Conservation (phyloP, 2,329 filamentous ascomycete genomes). For the Penicillium sp. region DNA sequence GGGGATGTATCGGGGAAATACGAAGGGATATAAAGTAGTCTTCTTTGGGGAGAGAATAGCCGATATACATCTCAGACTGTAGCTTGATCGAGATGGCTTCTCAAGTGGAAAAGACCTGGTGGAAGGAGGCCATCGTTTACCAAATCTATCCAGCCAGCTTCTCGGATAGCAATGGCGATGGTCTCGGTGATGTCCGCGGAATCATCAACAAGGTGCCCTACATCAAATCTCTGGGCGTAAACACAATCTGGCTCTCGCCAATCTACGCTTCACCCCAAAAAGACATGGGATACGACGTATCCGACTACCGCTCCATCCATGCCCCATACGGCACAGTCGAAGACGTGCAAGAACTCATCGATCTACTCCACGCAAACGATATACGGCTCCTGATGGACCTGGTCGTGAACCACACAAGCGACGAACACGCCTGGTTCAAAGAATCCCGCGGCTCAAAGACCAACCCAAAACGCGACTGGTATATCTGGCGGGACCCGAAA, state of each 20-base stretch:
- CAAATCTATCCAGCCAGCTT: constrained; percentile 33
- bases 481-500: constrained; percentile 49
- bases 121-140: constrained; percentile 37
- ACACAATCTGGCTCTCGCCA: constrained; percentile 67
- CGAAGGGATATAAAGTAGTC: not conserved
- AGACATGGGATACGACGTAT: constrained; percentile 68
- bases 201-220: constrained; percentile 62
- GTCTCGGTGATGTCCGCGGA: constrained; percentile 62
- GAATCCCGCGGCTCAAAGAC: constrained; percentile 58
- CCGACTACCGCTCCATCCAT: constrained; percentile 64
- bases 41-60: not conserved
- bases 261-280: constrained; percentile 64
- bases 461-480: constrained; percentile 65
- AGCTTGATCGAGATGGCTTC: not conserved
- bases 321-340: constrained; percentile 60
- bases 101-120: constrained; percentile 24
- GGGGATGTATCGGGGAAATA: not conserved
- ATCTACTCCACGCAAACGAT: constrained; percentile 53
- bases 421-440: constrained; percentile 56
- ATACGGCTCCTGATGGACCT: constrained; percentile 70
- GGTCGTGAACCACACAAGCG: constrained; percentile 67
- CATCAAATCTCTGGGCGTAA: constrained; percentile 59
- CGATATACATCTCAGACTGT: not conserved
- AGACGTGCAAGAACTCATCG: constrained; percentile 44
- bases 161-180: constrained; percentile 55